phyloP scores from a whole-genome alignment of 306 rosid genomes.

The Boehmeria nivea region DNA sequence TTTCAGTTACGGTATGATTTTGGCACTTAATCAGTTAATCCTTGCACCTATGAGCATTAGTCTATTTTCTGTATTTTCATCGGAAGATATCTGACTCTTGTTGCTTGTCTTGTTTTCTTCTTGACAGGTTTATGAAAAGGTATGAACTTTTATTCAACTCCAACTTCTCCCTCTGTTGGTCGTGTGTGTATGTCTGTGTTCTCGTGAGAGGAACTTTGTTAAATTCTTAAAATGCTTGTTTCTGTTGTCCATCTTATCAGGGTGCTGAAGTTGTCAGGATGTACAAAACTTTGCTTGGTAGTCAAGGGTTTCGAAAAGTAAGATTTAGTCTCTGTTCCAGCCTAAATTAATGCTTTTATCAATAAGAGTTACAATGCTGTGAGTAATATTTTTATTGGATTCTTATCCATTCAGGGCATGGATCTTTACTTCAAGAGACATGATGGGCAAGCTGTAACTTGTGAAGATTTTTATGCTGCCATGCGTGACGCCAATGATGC shows the following conservation, averaged over 20 bases:
- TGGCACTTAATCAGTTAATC: background rate
- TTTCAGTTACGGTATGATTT: conserved; percentile 87
- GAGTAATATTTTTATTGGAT: conserved; percentile 11
- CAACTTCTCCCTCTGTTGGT: conserved; percentile 20
- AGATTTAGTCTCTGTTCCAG: conserved; percentile 36
- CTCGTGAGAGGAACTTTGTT: background rate
- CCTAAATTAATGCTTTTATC: conserved; percentile 8
- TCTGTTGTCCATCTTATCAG: conserved; percentile 44
- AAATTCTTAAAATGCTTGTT: conserved; percentile 17
- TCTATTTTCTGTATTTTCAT: conserved; percentile 13
- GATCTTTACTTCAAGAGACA: conserved; percentile 96
- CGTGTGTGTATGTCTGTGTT: background rate
- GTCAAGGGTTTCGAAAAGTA: conserved; percentile 87
- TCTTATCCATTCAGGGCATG: conserved; percentile 69
- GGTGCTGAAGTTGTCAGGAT: conserved; percentile 99
- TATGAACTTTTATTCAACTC: conserved; percentile 27
- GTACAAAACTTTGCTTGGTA: conserved; percentile 95
- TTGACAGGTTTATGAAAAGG: conserved; percentile 96
- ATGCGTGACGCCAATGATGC: conserved; percentile 93
- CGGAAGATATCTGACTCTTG: conserved; percentile 26
- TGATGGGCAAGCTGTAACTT: conserved; percentile 97
- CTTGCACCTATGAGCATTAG: conserved; percentile 1
- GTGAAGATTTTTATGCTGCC: conserved; percentile 93
- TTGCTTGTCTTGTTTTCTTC: conserved; percentile 22
- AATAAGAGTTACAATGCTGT: conserved; percentile 11